Evolutionary conservation across 2,329 filamentous ascomycete genomes (phyloP), one percentile per base, ranked within the genome.

Genomic region (Lomentospora prolificans): DNA sequence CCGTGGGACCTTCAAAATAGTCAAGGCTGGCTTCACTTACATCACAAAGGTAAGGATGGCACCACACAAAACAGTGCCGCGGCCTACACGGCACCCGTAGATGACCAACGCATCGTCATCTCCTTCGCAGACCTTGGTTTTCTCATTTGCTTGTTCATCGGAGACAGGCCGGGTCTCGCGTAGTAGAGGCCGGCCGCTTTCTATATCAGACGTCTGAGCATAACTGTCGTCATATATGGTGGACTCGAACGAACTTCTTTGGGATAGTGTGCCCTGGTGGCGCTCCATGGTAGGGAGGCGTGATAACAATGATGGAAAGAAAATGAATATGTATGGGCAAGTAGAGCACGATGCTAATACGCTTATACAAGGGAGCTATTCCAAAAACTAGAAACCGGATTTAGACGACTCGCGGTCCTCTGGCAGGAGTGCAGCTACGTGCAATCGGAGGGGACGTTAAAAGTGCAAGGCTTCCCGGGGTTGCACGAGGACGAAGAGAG

Each of bases 241-340:
- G 14, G 53, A 55, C 39, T 55, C 41, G 25, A 44, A 55, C 53
- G 53, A 55, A 55, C 53, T 55, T 55, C 53, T 55, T 44, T 50
- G 39, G n/a, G 41, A 55, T 7, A 50, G 17, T 41, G 41, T 50
- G 53, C 53, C 28, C 19, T 41, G 41, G 24, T 7, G 9, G 41
- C 25, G 17, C 14, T 55, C 27, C 53, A 55, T 55, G 24, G 19
- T 48, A 39, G 17, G 33, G 36, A 28, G 33, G 33, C 19, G 4
- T 2, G 36, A n/a, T 12, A 12, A 14, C 14, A 39, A 39, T 12
- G 10, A 17, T 39, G 19, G 10, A 39, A n/a, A n/a, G 9, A 14
- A 5, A 39, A 39, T n/a, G 19, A 39, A 39, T 39, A 39, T n/a
- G 19, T n/a, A 39, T 5, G 19, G 19, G 36, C 3, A 17, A 12